Evolutionary conservation across 225 moss, liverwort and hornwort genomes (phyloP).

Genomic region (Marchantia paleacea): DNA sequence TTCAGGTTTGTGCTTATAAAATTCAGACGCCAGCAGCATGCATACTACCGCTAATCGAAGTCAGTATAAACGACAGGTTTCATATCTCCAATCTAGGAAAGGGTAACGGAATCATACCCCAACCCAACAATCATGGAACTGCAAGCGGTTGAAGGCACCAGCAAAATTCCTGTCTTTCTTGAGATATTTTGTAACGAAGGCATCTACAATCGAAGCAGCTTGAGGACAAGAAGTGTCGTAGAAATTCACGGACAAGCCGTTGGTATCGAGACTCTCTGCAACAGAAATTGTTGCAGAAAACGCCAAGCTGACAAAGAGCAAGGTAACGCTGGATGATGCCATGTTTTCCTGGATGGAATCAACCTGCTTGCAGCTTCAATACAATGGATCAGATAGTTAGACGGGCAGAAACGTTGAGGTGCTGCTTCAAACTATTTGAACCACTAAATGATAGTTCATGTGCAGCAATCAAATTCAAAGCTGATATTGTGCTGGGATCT

Average conservation of each 20-base stretch:
- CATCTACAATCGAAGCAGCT: not conserved
- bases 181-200: not conserved
- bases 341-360: not conserved
- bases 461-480: no score
- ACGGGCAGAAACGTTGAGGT: no score
- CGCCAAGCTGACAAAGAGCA: not conserved
- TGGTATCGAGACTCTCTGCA: not conserved
- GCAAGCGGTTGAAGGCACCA: constrained; percentile 12
- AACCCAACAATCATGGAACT: constrained; percentile 19
- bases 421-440: no score
- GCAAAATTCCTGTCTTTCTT: not conserved
- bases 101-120: not conserved
- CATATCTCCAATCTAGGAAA: no score
- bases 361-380: no score
- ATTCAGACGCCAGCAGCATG: no score
- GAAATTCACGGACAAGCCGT: not conserved
- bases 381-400: no score
- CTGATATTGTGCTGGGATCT: no score
- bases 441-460: no score
- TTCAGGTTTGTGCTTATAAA: no score
- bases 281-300: not conserved
- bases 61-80: not conserved
- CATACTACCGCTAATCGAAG: no score
- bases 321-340: not conserved
- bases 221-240: constrained; percentile 1